Evolutionary conservation across 192 early-diverging fungal genomes (phyloP).

Genomic region (Mortierella hygrophila): DNA sequence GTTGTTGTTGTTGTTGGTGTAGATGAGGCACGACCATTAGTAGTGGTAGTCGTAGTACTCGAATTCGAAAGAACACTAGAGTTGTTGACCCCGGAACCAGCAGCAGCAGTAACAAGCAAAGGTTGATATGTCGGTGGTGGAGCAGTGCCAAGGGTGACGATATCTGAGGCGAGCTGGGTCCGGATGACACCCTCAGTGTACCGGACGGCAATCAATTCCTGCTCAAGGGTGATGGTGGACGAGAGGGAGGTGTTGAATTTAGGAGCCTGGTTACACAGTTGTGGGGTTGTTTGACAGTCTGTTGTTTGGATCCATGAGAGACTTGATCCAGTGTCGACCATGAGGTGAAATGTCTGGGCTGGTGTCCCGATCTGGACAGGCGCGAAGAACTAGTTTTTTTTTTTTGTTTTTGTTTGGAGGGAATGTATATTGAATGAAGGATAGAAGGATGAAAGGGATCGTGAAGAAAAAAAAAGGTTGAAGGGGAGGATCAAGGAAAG

Average conservation of each 20-base stretch:
- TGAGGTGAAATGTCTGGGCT: conserved; percentile 31
- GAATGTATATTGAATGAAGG: not conserved
- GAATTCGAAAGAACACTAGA: not conserved
- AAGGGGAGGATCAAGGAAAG: not conserved
- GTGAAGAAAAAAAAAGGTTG: not conserved
- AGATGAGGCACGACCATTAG: not conserved
- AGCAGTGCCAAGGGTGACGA: conserved; percentile 12
- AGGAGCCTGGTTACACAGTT: conserved; percentile 23
- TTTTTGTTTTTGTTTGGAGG: not conserved
- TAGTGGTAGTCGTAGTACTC: not conserved
- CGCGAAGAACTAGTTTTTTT: conserved; percentile 21
- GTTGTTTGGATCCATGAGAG: conserved; percentile 42
- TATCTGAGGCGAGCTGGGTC: conserved; percentile 29
- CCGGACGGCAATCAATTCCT: conserved; percentile 16
- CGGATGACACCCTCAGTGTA: conserved; percentile 38
- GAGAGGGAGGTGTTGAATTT: conserved; percentile 32
- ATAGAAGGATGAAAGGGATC: not conserved
- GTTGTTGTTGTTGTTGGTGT: not conserved
- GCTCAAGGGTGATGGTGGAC: conserved; percentile 7
- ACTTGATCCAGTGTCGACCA: conserved; percentile 50
- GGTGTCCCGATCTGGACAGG: conserved; percentile 43
- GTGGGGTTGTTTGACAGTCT: not conserved
- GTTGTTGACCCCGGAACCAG: not conserved
- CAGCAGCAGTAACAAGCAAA: not conserved
- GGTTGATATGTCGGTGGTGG: not conserved